These are phyloP conservation scores for Holtermannia corniformis DNA, from an alignment of 768 basidiomycete species.

Conservation along the genomic window DNA sequence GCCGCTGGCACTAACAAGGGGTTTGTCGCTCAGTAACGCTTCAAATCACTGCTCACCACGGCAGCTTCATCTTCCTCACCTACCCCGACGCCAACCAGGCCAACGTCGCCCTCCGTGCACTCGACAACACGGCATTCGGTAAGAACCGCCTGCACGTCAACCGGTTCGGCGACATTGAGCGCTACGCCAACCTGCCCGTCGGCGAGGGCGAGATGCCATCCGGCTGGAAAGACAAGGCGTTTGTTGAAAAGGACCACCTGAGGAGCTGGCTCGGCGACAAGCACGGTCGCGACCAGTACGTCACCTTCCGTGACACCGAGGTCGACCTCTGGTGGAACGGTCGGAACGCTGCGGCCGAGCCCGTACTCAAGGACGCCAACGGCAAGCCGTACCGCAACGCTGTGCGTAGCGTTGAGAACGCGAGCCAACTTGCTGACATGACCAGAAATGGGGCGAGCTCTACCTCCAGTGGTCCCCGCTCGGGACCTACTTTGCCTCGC, in stretches of 20 bases:
- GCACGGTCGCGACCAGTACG: conserved; percentile 89
- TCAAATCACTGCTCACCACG: conserved; percentile 9
- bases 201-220: conserved; percentile 35
- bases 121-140: conserved; percentile 57
- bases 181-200: conserved; percentile 54
- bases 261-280: conserved; percentile 89
- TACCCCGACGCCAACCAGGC: conserved; percentile 40
- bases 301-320: conserved; percentile 84
- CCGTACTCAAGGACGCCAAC: conserved; percentile 27
- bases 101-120: conserved; percentile 38
- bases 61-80: conserved; percentile 66
- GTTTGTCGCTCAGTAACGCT: conserved; percentile 46
- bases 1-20: conserved; percentile 79
- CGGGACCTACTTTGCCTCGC: conserved; percentile 87
- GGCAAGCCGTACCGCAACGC: conserved; percentile 51
- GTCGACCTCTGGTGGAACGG: conserved; percentile 88
- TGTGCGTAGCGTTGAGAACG: conserved; percentile 46
- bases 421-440: neutral
- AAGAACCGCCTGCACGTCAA: conserved; percentile 76
- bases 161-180: conserved; percentile 81
- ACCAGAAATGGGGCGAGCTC: conserved; percentile 87
- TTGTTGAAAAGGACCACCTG: conserved; percentile 69
- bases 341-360: conserved; percentile 51
- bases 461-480: conserved; percentile 95
- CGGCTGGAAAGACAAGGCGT: conserved; percentile 37